Conservation (phyloP, 139 green algal genomes). For the Volvox africanus region DNA sequence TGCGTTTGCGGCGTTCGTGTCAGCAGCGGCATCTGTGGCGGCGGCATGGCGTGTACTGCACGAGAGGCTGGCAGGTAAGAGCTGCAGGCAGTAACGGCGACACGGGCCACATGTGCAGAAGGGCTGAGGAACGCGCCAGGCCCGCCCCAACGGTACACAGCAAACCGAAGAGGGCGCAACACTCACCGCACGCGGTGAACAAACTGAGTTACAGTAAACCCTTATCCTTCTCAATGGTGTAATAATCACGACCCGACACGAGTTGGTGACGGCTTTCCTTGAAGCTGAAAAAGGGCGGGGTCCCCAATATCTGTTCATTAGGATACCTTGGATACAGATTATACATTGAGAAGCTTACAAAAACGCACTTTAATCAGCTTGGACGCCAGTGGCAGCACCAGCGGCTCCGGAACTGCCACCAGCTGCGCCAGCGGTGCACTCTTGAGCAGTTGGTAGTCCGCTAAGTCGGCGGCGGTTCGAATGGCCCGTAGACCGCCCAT, state of each 20-base stretch:
- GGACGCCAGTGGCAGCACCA: conserved; percentile 24
- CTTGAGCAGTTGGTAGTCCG: background rate
- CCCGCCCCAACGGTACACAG: background rate
- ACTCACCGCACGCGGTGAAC: background rate
- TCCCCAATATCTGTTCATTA: too few species aligned
- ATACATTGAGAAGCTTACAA: too few species aligned
- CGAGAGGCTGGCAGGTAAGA: background rate
- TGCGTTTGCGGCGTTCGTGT: conserved; percentile 8
- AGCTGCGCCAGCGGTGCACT: background rate
- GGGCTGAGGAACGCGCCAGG: background rate
- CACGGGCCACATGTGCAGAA: background rate
- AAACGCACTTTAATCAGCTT: conserved; percentile 19
- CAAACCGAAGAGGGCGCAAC: background rate
- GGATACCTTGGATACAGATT: too few species aligned
- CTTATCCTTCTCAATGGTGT: too few species aligned
- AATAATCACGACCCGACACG: too few species aligned
- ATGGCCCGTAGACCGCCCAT: background rate
- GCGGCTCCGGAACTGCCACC: background rate
- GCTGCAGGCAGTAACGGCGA: background rate
- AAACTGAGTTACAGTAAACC: too few species aligned
- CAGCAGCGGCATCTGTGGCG: background rate
- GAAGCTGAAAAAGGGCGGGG: too few species aligned
- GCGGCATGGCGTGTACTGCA: background rate
- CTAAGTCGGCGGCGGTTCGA: background rate
- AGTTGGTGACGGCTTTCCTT: too few species aligned